phyloP scores from a whole-genome alignment of 805 yeast species.

The Millerago galiae region DNA sequence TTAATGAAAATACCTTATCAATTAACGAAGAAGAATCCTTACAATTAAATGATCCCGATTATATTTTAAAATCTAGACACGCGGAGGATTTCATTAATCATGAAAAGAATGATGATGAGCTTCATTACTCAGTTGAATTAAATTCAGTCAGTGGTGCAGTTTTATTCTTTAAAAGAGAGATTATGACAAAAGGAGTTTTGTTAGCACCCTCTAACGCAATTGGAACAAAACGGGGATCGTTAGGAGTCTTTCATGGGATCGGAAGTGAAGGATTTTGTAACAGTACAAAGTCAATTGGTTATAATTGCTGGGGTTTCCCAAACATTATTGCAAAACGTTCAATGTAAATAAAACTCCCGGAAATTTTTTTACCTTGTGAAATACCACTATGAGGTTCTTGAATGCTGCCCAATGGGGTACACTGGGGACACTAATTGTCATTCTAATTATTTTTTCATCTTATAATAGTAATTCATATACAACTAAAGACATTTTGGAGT shows the following conservation, averaged over 20 bases:
- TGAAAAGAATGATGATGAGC: neutral
- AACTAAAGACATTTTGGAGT: too few relatives aligned
- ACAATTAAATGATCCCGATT: too few relatives aligned
- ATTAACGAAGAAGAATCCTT: too few relatives aligned
- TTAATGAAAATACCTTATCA: too few relatives aligned
- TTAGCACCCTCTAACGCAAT: slow-evolving; percentile 40
- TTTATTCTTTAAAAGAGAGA: slow-evolving; percentile 35
- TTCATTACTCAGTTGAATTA: neutral
- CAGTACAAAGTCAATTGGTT: slow-evolving; percentile 38
- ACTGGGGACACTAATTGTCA: too few relatives aligned
- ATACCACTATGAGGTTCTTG: too few relatives aligned
- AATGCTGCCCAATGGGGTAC: too few relatives aligned
- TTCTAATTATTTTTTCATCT: too few relatives aligned
- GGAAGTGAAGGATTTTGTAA: slow-evolving; percentile 51
- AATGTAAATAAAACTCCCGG: too few relatives aligned
- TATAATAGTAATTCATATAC: too few relatives aligned
- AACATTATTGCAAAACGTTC: slow-evolving; percentile 36
- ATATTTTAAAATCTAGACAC: too few relatives aligned
- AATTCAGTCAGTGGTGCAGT: neutral
- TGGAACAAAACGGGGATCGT: slow-evolving; percentile 38
- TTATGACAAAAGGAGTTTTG: slow-evolving; percentile 39
- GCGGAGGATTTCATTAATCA: neutral
- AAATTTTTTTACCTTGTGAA: too few relatives aligned
- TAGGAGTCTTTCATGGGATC: slow-evolving; percentile 47
- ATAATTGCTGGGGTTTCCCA: slow-evolving; percentile 44